Base-by-base conservation (phyloP, 1,139 yeast genomes). In the Lodderomyces pseudojiufengensis region DNA sequence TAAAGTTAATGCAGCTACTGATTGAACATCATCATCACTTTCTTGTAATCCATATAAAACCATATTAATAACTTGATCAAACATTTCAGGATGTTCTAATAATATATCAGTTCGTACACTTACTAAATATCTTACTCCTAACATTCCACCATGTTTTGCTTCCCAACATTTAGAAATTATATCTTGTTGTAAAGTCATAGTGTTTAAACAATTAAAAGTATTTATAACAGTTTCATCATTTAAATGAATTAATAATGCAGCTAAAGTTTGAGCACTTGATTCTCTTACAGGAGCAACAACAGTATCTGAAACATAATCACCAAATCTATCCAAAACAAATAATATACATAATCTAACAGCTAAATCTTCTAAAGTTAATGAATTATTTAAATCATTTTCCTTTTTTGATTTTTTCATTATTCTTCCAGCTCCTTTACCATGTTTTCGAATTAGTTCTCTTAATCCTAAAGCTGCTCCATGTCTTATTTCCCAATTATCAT, bases 261-360 rank as follows among this genome's bases (percentile, higher is more conserved):
- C 98, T 34, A 94, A 61, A 0, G 97, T 80, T 59, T 94, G 99
- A 0, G 97, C 97, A 22, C 94, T 87, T 18, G 96, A 87, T 61
- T 94, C 99, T 51, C 98, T 70, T 3, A 94, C 97, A 0, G 99
- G 99, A 0, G 97, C 98, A 27, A 94, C 95, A 11, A 94, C 99
- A 6, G 95, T 94, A 56, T 94, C 99, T 32, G 95, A 84, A 27
- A 94, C 95, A 57, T 86, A 94, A 61, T 94, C 99, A 38, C 97
- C 98, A 61, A 94, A 94, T 51, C 97, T 66, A 60, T 94, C 99
- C 39, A 92, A 70, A 3, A 97, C 94, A 60, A 94, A 87, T 14
- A 94, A 68, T 10, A 95, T 84, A 54, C 95, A 73, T 31, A 94
- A 57, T 42, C 97, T 73, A 21, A 95, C 88, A 1, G 95, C 84